Evolutionary conservation across 345 rosid genomes (phyloP).

Genomic region (Sapria himalayana): DNA sequence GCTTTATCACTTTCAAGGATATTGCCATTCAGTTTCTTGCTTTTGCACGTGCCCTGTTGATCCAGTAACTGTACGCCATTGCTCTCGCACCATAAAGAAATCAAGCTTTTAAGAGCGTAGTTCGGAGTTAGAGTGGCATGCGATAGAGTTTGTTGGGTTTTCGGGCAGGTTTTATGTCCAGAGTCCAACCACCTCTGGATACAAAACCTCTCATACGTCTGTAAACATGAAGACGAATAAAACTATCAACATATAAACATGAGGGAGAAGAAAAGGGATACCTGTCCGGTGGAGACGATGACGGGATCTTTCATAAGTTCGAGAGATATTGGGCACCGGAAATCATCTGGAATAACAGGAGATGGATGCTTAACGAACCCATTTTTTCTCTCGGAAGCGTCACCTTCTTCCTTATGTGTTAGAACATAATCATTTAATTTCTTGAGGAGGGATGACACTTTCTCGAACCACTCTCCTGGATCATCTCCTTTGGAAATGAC

Average conservation of each 20-base stretch:
- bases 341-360: conserved; percentile 92
- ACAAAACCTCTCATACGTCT: conserved; percentile 92
- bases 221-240: conserved; percentile 13
- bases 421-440: conserved; percentile 42
- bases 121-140: conserved; percentile 79
- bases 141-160: conserved; percentile 83
- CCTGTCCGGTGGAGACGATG: conserved; percentile 97
- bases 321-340: conserved; percentile 93
- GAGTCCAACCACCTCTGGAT: conserved; percentile 97
- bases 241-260: background rate
- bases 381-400: conserved; percentile 24
- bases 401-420: conserved; percentile 33
- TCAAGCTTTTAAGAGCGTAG: conserved; percentile 79
- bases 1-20: conserved; percentile 70
- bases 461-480: conserved; percentile 38
- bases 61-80: conserved; percentile 82
- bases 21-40: conserved; percentile 29
- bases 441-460: conserved; percentile 43
- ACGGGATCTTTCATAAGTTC: conserved; percentile 98
- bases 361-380: conserved; percentile 44
- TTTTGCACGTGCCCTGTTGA: conserved; percentile 39
- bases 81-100: conserved; percentile 90
- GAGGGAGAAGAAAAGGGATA: conserved; percentile 8
- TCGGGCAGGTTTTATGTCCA: conserved; percentile 89
- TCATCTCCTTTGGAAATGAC: conserved; percentile 42